Evolutionary conservation across 208 protist genomes (phyloP), one percentile per base, ranked within the genome.

Genomic region (Herpetomonas muscarum): DNA sequence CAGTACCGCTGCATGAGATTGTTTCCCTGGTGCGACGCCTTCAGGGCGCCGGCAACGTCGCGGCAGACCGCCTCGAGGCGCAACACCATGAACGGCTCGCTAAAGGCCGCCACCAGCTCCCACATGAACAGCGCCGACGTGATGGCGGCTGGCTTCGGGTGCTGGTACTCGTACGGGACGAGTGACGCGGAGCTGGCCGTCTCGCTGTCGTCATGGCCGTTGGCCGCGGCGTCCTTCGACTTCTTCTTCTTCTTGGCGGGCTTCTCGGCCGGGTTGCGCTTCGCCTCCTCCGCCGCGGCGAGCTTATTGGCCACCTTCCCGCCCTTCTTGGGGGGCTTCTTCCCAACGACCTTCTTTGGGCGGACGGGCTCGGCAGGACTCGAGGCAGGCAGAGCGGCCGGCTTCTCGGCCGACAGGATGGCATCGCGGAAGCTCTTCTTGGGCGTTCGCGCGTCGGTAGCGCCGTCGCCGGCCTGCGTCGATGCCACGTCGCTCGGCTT

Each of bases 1-100:
- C 87, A 93, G 64, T 93, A 93, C 0, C 80, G 77, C 60, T 93
- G 78, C 87, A 93, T 74, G 9, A 89, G 56, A 2, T 45, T 41
- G 0, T 67, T 77, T 1, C 75, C 77, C 3, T 48, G 79, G 31
- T 68, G 74, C 19, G 75, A 82, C 39, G 55, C 59, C 36, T 55
- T 37, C 37, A 93, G 60, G 10, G 50, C 46, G 10, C 13, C 25
- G 9, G 58, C 57, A 1, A 93, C 70, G 61, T 90, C 81, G 6
- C 53, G 56, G 44, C 64, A 79, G 2, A 93, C 54, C 7, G 36
- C 48, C 52, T 90, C 75, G 7, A 93, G 24, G 52, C 71, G 41
- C 34, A 58, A 76, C 29, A 90, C 87, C 42, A 73, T 69, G 24
- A 34, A 26, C n/a, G 83, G 83, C 15, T 51, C 25, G 36, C 63